These are phyloP conservation scores for Aquilaria malaccensis DNA, from an alignment of 345 rosid genomes.

Conservation along the genomic window DNA sequence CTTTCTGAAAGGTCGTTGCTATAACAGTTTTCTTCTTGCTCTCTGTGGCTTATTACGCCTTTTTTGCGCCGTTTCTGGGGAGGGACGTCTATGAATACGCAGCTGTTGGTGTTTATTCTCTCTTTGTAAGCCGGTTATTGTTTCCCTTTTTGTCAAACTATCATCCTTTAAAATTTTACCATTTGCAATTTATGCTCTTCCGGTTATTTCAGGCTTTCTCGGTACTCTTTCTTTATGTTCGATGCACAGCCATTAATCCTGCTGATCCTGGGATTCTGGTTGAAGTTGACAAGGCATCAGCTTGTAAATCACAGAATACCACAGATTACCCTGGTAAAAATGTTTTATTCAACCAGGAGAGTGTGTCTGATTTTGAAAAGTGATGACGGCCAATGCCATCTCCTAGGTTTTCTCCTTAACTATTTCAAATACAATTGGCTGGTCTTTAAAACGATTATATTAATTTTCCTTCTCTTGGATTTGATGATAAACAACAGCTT, in stretches of 20 bases:
- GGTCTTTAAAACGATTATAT: too few species aligned
- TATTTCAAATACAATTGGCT: too few species aligned
- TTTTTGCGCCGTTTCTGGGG: constrained; percentile 93
- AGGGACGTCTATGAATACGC: constrained; percentile 53
- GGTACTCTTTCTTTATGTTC: constrained; percentile 67
- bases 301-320: constrained; percentile 45
- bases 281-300: constrained; percentile 43
- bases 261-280: constrained; percentile 85
- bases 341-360: neutral
- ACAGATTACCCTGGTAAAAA: constrained; percentile 40
- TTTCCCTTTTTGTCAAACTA: neutral
- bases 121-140: constrained; percentile 42
- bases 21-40: constrained; percentile 78
- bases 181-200: neutral
- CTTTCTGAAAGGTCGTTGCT: constrained; percentile 57
- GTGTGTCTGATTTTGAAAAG: too few species aligned
- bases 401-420: too few species aligned
- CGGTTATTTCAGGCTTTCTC: constrained; percentile 48
- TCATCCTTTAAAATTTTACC: neutral
- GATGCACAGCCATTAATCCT: constrained; percentile 91
- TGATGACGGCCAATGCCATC: too few species aligned
- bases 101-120: constrained; percentile 68
- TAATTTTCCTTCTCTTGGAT: too few species aligned
- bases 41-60: constrained; percentile 73
- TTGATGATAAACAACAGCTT: too few species aligned